These are phyloP conservation scores for Rhipidocladum racemiflorum DNA, from an alignment of 176 grass and related monocot species.

Conservation along the genomic window DNA sequence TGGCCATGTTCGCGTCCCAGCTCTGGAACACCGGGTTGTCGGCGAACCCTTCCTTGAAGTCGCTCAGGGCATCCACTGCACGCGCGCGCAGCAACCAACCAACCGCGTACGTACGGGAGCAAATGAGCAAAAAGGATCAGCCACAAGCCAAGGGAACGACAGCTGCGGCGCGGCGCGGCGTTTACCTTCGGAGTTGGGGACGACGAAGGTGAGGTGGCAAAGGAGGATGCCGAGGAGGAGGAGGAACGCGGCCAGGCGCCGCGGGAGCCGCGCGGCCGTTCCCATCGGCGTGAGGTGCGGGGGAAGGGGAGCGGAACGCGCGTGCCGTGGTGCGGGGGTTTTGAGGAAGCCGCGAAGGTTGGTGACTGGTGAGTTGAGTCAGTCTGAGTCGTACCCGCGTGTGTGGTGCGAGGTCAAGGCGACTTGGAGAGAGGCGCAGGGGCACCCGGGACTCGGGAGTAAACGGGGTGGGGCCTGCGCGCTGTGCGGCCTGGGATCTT, in stretches of 20 bases:
- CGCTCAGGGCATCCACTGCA: slow-evolving; percentile 37
- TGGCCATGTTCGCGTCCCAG: slow-evolving; percentile 29
- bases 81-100: background rate
- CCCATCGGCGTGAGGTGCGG: background rate
- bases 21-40: slow-evolving; percentile 27
- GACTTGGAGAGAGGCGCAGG: too few species aligned
- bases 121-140: background rate
- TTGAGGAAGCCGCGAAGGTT: background rate
- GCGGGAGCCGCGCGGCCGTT: background rate
- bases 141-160: too few species aligned
- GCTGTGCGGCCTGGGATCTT: too few species aligned
- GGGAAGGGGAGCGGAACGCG: background rate
- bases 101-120: background rate
- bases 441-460: too few species aligned
- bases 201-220: background rate
- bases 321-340: background rate
- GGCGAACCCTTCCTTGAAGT: slow-evolving; percentile 30
- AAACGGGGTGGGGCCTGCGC: too few species aligned
- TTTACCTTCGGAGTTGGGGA: background rate
- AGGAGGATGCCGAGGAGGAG: background rate
- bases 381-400: too few species aligned
- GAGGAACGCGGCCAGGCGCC: too few species aligned
- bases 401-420: too few species aligned
- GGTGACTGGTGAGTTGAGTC: too few species aligned
- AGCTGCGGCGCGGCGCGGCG: too few species aligned